These are phyloP conservation scores for Sechiopsis laciniata DNA, from an alignment of 306 rosid species.

Conservation along the genomic window DNA sequence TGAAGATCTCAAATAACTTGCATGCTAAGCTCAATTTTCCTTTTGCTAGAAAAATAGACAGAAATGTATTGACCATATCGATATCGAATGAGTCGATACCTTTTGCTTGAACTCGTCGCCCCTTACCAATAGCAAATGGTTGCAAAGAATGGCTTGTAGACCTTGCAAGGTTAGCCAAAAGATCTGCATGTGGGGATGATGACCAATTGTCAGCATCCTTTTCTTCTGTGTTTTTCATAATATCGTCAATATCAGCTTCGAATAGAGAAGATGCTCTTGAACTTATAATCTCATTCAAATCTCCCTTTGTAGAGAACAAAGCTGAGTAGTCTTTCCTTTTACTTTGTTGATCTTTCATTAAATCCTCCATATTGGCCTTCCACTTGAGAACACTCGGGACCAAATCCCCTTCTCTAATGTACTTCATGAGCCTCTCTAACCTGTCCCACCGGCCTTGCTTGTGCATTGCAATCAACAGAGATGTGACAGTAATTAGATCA, in stretches of 20 bases:
- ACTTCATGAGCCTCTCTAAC: constrained; percentile 80
- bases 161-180: constrained; percentile 44
- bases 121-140: constrained; percentile 41
- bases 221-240: constrained; percentile 23
- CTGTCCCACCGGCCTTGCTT: constrained; percentile 66
- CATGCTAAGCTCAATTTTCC: constrained; percentile 84
- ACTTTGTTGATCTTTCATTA: constrained; percentile 46
- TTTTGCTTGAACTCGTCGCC: constrained; percentile 58
- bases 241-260: constrained; percentile 17
- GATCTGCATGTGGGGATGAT: constrained; percentile 74
- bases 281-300: constrained; percentile 46
- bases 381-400: constrained; percentile 64
- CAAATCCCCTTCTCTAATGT: constrained; percentile 62
- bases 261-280: constrained; percentile 32
- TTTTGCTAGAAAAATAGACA: constrained; percentile 77
- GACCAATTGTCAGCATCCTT: constrained; percentile 48
- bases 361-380: constrained; percentile 73
- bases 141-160: constrained; percentile 33
- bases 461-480: constrained; percentile 62
- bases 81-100: constrained; percentile 52
- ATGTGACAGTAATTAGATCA: constrained; percentile 67
- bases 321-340: constrained; percentile 54
- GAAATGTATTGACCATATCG: constrained; percentile 80
- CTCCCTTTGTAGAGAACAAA: constrained; percentile 58
- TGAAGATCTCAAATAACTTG: constrained; percentile 81